These are phyloP conservation scores for Candida cerambycidarum DNA, from an alignment of 805 yeast genomes.

Conservation along the genomic window DNA sequence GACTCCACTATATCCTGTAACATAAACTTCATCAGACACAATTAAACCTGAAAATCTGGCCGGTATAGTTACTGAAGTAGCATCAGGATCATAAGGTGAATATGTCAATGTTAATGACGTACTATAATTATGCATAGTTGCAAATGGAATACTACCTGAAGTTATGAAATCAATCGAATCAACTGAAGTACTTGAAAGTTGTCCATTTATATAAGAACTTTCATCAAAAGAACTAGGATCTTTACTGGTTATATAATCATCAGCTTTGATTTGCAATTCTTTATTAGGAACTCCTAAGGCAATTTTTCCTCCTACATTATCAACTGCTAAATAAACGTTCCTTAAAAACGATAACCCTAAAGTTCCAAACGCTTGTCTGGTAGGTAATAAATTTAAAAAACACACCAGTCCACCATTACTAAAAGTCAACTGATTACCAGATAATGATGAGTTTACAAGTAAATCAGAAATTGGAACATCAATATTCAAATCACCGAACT, in stretches of 20 bases:
- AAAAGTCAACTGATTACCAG: constrained; percentile 43
- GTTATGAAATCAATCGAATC: constrained; percentile 10
- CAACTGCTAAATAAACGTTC: constrained; percentile 59
- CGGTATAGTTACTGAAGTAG: constrained; percentile 12
- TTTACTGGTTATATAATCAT: constrained; percentile 11
- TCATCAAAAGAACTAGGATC: background rate
- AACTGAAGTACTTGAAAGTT: constrained; percentile 1
- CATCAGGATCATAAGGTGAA: constrained; percentile 5
- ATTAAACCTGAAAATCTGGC: constrained; percentile 20
- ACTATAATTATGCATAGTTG: constrained; percentile 2
- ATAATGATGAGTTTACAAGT: constrained; percentile 37
- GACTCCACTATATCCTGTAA: constrained; percentile 17
- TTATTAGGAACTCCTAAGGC: constrained; percentile 55
- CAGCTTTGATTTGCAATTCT: constrained; percentile 11
- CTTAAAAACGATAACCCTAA: constrained; percentile 61
- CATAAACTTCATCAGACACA: constrained; percentile 28
- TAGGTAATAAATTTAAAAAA: constrained; percentile 50
- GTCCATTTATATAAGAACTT: background rate
- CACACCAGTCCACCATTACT: constrained; percentile 60
- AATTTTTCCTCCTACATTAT: constrained; percentile 52
- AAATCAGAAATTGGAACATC: constrained; percentile 51
- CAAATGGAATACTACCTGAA: constrained; percentile 14
- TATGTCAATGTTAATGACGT: constrained; percentile 8
- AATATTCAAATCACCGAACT: constrained; percentile 52
- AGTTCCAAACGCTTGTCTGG: constrained; percentile 48